Conservation (phyloP, 192 early-diverging fungal genomes). For the Coemansia sp. region DNA sequence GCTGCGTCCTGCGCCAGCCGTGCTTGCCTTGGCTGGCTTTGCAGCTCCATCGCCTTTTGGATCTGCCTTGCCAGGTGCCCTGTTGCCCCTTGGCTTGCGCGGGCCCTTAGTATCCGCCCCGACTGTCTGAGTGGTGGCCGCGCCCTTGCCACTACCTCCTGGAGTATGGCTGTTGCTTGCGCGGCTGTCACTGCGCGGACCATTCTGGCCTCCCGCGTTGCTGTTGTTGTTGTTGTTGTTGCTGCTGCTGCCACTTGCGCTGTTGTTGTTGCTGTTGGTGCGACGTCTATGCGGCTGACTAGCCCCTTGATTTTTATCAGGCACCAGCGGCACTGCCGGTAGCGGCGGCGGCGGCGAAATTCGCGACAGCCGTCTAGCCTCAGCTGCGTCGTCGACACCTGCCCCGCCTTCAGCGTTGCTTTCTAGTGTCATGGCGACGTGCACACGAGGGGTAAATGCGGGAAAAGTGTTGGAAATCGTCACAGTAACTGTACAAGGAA, state of each 20-base stretch:
- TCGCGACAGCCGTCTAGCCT: background rate
- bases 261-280: conserved; percentile 1
- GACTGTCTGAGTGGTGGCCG: background rate
- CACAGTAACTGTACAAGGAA: background rate
- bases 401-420: conserved; percentile 2
- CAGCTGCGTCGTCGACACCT: conserved; percentile 4
- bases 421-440: conserved; percentile 1
- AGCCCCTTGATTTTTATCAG: conserved; percentile 4
- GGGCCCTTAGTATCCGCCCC: background rate
- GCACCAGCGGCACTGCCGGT: background rate
- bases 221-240: background rate
- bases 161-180: background rate
- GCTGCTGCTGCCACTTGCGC: background rate
- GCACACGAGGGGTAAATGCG: conserved; percentile 5
- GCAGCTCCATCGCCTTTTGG: background rate
- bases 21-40: background rate
- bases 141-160: background rate
- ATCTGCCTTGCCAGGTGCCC: background rate
- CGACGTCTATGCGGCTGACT: background rate
- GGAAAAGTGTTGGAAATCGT: background rate
- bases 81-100: conserved; percentile 2
- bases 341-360: background rate
- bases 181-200: background rate
- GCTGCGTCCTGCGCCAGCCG: background rate
- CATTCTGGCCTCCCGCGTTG: background rate